These are phyloP conservation scores for Exutisphaerella laricina DNA, from an alignment of 2,329 filamentous ascomycete genomes.

Conservation along the genomic window DNA sequence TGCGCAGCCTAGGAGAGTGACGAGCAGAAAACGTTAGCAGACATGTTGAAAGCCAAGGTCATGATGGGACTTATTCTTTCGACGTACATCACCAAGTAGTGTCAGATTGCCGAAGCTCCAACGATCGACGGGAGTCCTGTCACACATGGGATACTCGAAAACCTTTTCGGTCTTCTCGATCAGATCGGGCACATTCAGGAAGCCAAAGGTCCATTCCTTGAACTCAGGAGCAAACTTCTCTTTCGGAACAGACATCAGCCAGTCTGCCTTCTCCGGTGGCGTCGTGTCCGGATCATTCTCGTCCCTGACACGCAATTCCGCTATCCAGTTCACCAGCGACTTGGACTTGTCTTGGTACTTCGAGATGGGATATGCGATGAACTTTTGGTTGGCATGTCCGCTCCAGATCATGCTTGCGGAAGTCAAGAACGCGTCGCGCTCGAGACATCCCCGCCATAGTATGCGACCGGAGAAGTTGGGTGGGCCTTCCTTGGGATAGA, in stretches of 20 bases:
- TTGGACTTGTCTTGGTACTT: constrained; percentile 34
- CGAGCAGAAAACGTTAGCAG: too few relatives aligned
- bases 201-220: constrained; percentile 40
- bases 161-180: constrained; percentile 41
- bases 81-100: constrained; percentile 41
- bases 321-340: constrained; percentile 45
- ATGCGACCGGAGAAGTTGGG: constrained; percentile 44
- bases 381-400: constrained; percentile 45
- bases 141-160: constrained; percentile 46
- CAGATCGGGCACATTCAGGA: constrained; percentile 39
- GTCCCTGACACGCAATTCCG: constrained; percentile 40
- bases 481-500: constrained; percentile 43
- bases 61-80: too few relatives aligned
- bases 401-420: constrained; percentile 44
- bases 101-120: constrained; percentile 38
- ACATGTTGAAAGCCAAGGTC: too few relatives aligned
- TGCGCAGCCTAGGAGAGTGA: too few relatives aligned
- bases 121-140: constrained; percentile 38
- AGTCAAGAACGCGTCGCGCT: constrained; percentile 39
- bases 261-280: constrained; percentile 40
- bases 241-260: constrained; percentile 41
- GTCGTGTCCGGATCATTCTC: constrained; percentile 41
- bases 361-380: constrained; percentile 45
- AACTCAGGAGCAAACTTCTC: constrained; percentile 39
- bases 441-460: constrained; percentile 42